Evolutionary conservation across 768 basidiomycete genomes (phyloP).

Genomic region (Terana coerulea): DNA sequence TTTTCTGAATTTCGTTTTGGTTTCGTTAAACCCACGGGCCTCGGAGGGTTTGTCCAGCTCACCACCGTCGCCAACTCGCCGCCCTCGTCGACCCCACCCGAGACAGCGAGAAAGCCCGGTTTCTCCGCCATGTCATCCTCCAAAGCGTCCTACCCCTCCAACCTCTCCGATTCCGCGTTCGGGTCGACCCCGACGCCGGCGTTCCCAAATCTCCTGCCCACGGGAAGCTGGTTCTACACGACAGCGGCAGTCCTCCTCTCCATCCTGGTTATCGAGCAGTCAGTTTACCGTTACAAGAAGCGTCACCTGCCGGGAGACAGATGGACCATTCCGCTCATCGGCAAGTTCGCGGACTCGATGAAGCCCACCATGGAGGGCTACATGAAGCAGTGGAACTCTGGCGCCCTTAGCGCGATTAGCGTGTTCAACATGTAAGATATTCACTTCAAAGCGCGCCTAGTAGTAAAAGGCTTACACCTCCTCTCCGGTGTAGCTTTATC

Average conservation of each 20-base stretch:
- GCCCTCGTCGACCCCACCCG: conserved; percentile 31
- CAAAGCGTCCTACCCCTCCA: conserved; percentile 42
- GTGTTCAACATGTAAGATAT: conserved; percentile 89
- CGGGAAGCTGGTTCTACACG: conserved; percentile 58
- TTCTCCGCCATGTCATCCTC: conserved; percentile 29
- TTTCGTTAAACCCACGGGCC: too few species aligned
- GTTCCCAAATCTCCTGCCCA: conserved; percentile 27
- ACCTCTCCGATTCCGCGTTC: conserved; percentile 23
- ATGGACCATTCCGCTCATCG: conserved; percentile 98
- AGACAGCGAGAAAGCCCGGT: conserved; percentile 17
- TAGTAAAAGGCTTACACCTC: background rate
- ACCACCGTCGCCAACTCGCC: conserved; percentile 10
- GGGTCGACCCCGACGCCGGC: conserved; percentile 19
- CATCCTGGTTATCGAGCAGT: conserved; percentile 84
- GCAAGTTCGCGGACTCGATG: conserved; percentile 91
- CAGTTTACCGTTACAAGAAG: conserved; percentile 87
- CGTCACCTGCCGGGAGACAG: conserved; percentile 76
- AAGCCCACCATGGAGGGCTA: conserved; percentile 90
- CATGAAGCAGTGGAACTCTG: conserved; percentile 88
- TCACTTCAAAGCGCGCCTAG: background rate
- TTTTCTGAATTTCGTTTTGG: too few species aligned
- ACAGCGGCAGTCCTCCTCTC: conserved; percentile 63
- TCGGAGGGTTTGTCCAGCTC: background rate
- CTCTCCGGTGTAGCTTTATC: conserved; percentile 72
- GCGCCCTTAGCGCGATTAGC: conserved; percentile 82